These are phyloP conservation scores for Abrus pulchellus DNA, from an alignment of 306 rosid genomes.

Conservation along the genomic window DNA sequence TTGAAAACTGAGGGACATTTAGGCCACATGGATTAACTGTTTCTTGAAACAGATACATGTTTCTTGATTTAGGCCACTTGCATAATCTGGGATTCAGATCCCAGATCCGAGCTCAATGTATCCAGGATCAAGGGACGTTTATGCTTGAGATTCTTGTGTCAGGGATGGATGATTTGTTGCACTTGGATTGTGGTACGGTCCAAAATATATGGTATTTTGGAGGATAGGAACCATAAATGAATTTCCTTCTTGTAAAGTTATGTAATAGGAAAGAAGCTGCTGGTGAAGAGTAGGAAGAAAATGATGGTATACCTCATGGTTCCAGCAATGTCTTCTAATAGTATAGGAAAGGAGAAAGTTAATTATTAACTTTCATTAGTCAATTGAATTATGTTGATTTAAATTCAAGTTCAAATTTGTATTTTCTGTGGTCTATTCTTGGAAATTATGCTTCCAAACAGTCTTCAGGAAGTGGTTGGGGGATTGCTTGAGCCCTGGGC, in stretches of 20 bases:
- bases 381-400: not conserved
- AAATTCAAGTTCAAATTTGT: not conserved
- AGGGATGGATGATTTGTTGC: not conserved
- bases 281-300: conserved; percentile 10
- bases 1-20: not conserved
- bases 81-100: not conserved
- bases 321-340: not conserved
- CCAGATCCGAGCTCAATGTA: conserved; percentile 1
- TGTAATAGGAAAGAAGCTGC: conserved; percentile 17
- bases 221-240: conserved; percentile 21
- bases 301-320: not conserved
- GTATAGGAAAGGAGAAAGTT: not conserved
- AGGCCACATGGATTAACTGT: too few relatives aligned
- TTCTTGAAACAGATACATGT: not conserved
- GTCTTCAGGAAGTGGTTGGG: not conserved
- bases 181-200: not conserved
- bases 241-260: not conserved
- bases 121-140: conserved; percentile 2
- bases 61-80: not conserved
- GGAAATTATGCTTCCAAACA: not conserved
- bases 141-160: not conserved
- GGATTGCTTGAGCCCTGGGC: not conserved
- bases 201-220: not conserved
- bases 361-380: not conserved
- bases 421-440: not conserved